Evolutionary conservation across 192 early-diverging fungal species (phyloP), one percentile per base, ranked within the genome.

Genomic region (Allomyces arbusculus): DNA sequence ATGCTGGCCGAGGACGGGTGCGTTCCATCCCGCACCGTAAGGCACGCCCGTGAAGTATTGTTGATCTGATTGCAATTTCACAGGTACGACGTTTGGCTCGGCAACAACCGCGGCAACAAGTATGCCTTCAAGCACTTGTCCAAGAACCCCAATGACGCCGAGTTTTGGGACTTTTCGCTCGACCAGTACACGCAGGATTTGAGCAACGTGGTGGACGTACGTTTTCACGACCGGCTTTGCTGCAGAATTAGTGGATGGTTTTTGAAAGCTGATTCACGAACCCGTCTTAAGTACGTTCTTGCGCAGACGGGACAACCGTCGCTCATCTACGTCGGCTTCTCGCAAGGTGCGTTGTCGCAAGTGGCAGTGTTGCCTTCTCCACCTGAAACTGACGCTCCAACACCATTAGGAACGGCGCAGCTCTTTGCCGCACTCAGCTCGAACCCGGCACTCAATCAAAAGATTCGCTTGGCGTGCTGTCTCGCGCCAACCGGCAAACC

Each of bases 241-340:
- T 28, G 24, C 25, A 4, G 44, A 50, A n/a, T 64, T 64, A 4
- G 61, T 44, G 28, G 43, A n/a, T n/a, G n/a, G n/a, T n/a, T n/a
- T n/a, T n/a, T n/a, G n/a, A n/a, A 16, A 20, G 63, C 63, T 28
- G 23, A 62, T 25, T 2, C 10, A 8, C 33, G 7, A 40, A 40
- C 33, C 33, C 7, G 33, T 40, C 33, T 44, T 25, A 62, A 87
- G 79, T 91, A 92, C 73, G 92, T 97, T 63, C 76, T 97, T 61
- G 75, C 79, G 33, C 80, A 78, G 33, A 95, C 94, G 23, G 90
- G 89, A 0, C 87, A 81, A 3, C 74, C 78, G n/a, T 81, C 80
- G 25, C 74, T 97, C 44, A 84, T 90, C 1, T 97, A 94, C 74
- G 88, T 97, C 67, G 94, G 94, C n/a, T 97, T 95, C 68, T 93